Evolutionary conservation across 495 filamentous ascomycete genomes (phyloP), one percentile per base, ranked within the genome.

Genomic region (Friedmanniomyces endolithicus): DNA sequence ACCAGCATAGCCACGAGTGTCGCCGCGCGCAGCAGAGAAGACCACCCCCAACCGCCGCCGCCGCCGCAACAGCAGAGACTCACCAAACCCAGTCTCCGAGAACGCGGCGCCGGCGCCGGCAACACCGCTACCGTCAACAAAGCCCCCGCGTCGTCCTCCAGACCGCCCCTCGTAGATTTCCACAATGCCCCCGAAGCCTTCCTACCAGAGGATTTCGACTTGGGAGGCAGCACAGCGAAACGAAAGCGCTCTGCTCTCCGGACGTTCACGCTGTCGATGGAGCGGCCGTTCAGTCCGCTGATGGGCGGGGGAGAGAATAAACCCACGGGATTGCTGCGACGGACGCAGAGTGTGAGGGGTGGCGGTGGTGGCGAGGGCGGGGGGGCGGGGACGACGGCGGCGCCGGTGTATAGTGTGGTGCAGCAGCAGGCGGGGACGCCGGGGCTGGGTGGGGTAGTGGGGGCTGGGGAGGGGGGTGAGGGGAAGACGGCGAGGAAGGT

Each of bases 1-100:
- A 68, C 71, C 9, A 74, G 72, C 60, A 52, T 75, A n/a, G n/a
- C n/a, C 11, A 60, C 60, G 48, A 59, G 63, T 47, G 53, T n/a
- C n/a, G n/a, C n/a, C n/a, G n/a, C n/a, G n/a, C n/a, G n/a, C n/a
- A n/a, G n/a, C n/a, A n/a, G n/a, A n/a, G n/a, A n/a, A n/a, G n/a
- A n/a, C n/a, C n/a, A n/a, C n/a, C n/a, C n/a, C n/a, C n/a, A n/a
- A n/a, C n/a, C n/a, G n/a, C n/a, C n/a, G n/a, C n/a, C n/a, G n/a
- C n/a, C n/a, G n/a, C n/a, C n/a, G n/a, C n/a, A n/a, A n/a, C n/a
- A n/a, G n/a, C n/a, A n/a, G 8, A 39, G 17, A 11, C 11, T 8
- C 1, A 35, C 22, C 34, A 24, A 16, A 6, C 11, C 11, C 17
- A 40, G 12, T 17, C 16, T 20, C 24, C 31, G 25, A 25, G 17